phyloP scores from a whole-genome alignment of 2,329 filamentous ascomycete genomes.

The Ceratocystis albifundus region DNA sequence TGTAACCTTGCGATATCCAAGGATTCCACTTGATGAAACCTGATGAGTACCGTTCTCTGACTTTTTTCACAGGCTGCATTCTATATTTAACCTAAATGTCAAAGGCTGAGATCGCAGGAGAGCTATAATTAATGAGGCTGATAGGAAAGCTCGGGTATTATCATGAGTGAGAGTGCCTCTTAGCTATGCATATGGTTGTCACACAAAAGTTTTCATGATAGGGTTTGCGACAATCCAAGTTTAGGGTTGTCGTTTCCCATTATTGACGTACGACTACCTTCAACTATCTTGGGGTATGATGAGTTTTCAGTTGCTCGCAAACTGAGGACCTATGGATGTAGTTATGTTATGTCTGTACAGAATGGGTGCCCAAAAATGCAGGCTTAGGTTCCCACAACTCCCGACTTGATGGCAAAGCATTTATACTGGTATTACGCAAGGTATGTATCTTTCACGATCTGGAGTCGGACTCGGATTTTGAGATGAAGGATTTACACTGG shows the following conservation, averaged over 20 bases:
- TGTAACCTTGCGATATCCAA: not conserved
- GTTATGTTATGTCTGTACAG: no score
- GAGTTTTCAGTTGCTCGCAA: no score
- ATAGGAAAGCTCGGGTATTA: not conserved
- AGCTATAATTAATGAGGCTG: not conserved
- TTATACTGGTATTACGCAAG: not conserved
- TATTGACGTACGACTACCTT: not conserved
- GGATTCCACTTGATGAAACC: constrained; percentile 2
- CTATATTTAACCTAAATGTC: not conserved
- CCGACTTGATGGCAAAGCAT: not conserved
- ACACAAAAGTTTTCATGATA: not conserved
- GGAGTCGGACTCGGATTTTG: not conserved
- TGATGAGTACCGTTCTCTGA: not conserved
- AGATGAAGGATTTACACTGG: not conserved
- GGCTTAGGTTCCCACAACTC: no score
- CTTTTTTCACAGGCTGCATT: not conserved
- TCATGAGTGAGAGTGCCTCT: not conserved
- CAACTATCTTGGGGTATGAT: not conserved
- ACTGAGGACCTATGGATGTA: no score
- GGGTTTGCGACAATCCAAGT: not conserved
- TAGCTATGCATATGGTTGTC: not conserved
- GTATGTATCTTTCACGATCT: not conserved
- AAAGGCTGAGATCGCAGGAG: not conserved
- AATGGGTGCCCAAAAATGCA: no score
- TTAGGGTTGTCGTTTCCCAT: not conserved